Evolutionary conservation across 805 yeast genomes (phyloP).

Genomic region (Cephaloascus fragrans): DNA sequence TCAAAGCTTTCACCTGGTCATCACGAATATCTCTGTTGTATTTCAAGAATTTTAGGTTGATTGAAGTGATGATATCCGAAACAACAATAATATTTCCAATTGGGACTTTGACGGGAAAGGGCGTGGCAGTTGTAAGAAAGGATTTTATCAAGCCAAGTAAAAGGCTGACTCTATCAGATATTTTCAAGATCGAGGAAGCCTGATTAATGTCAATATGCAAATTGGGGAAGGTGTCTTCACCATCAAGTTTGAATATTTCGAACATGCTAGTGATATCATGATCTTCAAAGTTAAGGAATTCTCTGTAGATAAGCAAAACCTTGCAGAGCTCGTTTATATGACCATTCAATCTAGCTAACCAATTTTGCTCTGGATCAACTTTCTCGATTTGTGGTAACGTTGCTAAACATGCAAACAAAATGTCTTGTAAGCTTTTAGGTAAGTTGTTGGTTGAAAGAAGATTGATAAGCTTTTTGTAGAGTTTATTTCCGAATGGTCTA

Average conservation of each 20-base stretch:
- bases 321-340: slow-evolving; percentile 46
- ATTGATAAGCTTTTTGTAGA: slow-evolving; percentile 32
- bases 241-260: slow-evolving; percentile 23
- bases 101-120: slow-evolving; percentile 49
- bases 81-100: slow-evolving; percentile 45
- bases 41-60: slow-evolving; percentile 45
- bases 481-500: slow-evolving; percentile 65
- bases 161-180: slow-evolving; percentile 40
- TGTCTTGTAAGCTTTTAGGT: slow-evolving; percentile 25
- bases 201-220: slow-evolving; percentile 51
- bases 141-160: slow-evolving; percentile 29
- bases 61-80: slow-evolving; percentile 43
- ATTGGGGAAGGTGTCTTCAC: slow-evolving; percentile 26
- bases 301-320: slow-evolving; percentile 45
- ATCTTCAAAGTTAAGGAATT: slow-evolving; percentile 53
- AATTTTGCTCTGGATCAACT: slow-evolving; percentile 33
- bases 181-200: slow-evolving; percentile 38
- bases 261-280: slow-evolving; percentile 32
- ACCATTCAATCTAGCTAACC: slow-evolving; percentile 36
- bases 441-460: slow-evolving; percentile 25
- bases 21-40: slow-evolving; percentile 55
- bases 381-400: slow-evolving; percentile 48
- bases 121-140: slow-evolving; percentile 41
- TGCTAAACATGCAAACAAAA: slow-evolving; percentile 42
- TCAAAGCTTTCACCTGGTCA: slow-evolving; percentile 30